phyloP scores from a whole-genome alignment of 2,329 filamentous ascomycete genomes.

The Leptographium procerum region DNA sequence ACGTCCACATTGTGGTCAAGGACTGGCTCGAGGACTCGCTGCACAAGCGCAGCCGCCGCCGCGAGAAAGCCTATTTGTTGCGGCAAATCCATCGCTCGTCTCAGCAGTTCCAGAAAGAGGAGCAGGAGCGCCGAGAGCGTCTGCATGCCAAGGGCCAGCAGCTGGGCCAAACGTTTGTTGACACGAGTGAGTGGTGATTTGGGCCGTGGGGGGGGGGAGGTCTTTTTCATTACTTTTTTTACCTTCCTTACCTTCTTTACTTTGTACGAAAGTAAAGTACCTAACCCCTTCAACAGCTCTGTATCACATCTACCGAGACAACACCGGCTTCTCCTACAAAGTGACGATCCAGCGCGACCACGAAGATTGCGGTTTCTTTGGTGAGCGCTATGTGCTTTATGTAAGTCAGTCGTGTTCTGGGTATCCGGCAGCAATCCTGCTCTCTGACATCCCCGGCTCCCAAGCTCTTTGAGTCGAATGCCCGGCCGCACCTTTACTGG shows the following conservation, averaged over 20 bases:
- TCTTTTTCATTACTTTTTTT: too few relatives aligned
- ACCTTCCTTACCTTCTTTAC: too few relatives aligned
- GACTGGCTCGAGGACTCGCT: constrained; percentile 44
- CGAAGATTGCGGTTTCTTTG: constrained; percentile 28
- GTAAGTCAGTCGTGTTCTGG: constrained; percentile 30
- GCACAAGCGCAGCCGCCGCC: constrained; percentile 14
- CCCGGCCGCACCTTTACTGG: constrained; percentile 47
- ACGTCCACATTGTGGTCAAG: constrained; percentile 28
- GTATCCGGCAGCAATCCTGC: not conserved
- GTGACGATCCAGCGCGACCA: constrained; percentile 47
- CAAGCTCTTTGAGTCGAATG: constrained; percentile 61
- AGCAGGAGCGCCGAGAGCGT: constrained; percentile 23
- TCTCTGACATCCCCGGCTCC: not conserved
- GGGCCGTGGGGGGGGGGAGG: too few relatives aligned
- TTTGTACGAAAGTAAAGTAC: not conserved
- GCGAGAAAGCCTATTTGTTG: constrained; percentile 30
- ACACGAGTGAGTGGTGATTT: constrained; percentile 32
- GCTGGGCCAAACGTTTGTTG: constrained; percentile 30
- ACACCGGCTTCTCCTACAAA: constrained; percentile 50
- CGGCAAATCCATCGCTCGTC: constrained; percentile 8
- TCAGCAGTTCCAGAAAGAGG: not conserved
- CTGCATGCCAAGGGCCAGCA: constrained; percentile 20
- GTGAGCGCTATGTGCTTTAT: constrained; percentile 48
- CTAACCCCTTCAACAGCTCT: constrained; percentile 31
- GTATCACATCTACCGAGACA: constrained; percentile 56